Evolutionary conservation across 1,284 basidiomycete species (phyloP), one percentile per base, ranked within the genome.

Genomic region (Retiboletus flavoniger): DNA sequence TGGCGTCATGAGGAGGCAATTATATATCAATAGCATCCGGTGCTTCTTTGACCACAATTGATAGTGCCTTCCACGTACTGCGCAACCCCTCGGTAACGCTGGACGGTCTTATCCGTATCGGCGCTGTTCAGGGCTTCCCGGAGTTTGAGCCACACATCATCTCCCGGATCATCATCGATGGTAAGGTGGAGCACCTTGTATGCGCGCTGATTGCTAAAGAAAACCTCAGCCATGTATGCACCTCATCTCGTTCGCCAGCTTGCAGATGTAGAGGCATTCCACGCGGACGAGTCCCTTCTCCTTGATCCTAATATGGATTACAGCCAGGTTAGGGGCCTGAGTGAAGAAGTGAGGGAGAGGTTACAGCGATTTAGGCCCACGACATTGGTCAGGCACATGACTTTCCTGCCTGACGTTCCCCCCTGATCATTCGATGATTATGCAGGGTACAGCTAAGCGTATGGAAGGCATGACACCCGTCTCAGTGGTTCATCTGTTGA

Each of bases 381-480:
- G 9, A 92, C 82, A 35, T 81, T 95, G 52, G 63, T 91, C 59
- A 69, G 43, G 85, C 74, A 21, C 21, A 26, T 4, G 7, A n/a
- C 0, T 17, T 16, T 8, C 14, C 6, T 29, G 4, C 11, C 14
- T 26, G 35, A 46, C 14, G 3, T 35, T 14, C 14, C 21, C 4
- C 16, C 24, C 21, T 51, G 40, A 60, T 47, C 6, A 13, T 19
- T 53, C 24, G 19, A 45, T 16, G 6, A 44, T 56, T 19, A 17
- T 47, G 26, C 47, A 92, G 90, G 91, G 91, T 21, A 86, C 87
- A 13, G 91, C 87, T 16, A 91, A 91, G 67, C 76, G 91, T 32
- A 91, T 93, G 84, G 91, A 93, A 63, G 91, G 91, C 7, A 91
- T 93, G 81, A 93, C 91, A 7, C 89, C 91, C 2, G 78, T 84